Evolutionary conservation across 176 grass and related monocot species (phyloP).

Genomic region (Poa pratensis): DNA sequence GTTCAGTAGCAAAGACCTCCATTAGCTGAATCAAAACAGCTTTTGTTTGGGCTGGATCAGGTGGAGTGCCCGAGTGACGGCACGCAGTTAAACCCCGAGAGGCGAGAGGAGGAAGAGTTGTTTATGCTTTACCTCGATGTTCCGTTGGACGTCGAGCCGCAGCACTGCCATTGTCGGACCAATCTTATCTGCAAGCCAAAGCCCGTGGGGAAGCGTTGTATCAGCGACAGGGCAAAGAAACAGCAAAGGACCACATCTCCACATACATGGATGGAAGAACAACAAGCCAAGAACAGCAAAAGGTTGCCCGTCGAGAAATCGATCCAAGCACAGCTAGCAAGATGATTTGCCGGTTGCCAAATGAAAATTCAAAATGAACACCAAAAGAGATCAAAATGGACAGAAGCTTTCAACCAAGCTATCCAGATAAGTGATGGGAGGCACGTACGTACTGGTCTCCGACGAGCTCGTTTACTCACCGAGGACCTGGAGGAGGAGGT

Average conservation of each 20-base stretch:
- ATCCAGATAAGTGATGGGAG: conserved; percentile 1
- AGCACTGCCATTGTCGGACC: conserved; percentile 90
- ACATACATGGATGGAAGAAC: background rate
- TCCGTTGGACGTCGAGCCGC: conserved; percentile 84
- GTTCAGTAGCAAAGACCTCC: background rate
- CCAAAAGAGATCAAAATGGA: background rate
- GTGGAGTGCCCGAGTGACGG: no score
- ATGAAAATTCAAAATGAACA: background rate
- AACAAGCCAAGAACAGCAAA: background rate
- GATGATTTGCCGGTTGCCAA: background rate
- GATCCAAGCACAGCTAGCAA: background rate
- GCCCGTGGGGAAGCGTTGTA: background rate
- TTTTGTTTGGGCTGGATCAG: background rate
- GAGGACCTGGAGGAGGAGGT: conserved; percentile 66
- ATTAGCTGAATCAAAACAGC: no score
- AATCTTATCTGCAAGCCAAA: conserved; percentile 83
- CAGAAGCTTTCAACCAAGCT: background rate
- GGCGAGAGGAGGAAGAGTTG: background rate
- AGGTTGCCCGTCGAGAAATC: background rate
- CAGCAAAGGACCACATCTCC: background rate
- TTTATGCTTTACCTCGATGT: conserved; percentile 69
- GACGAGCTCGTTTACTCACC: conserved; percentile 46
- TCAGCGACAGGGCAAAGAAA: background rate
- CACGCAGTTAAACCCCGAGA: background rate
- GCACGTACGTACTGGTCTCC: background rate